phyloP scores from a whole-genome alignment of 805 yeast genomes.

The Dipodascus geniculatus region DNA sequence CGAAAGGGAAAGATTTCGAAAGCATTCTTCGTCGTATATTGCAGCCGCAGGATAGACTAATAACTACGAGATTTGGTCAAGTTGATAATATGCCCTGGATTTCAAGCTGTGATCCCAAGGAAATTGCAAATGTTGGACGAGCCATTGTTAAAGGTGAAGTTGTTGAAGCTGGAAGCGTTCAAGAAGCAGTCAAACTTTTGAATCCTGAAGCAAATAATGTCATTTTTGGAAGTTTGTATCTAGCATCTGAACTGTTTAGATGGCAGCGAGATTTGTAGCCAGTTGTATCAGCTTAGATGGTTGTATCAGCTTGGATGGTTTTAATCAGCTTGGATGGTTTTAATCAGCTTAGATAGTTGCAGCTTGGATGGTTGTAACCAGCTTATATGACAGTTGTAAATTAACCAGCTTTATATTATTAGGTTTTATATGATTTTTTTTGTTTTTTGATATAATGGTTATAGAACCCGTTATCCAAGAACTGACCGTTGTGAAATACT shows the following conservation, averaged over 20 bases:
- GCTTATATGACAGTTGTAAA: not conserved
- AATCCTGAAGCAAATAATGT: slow-evolving; percentile 25
- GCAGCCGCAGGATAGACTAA: slow-evolving; percentile 39
- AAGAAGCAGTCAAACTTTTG: slow-evolving; percentile 10
- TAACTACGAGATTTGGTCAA: slow-evolving; percentile 49
- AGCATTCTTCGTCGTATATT: slow-evolving; percentile 43
- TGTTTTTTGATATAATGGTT: too few relatives aligned
- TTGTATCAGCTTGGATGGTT: not conserved
- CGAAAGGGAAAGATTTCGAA: slow-evolving; percentile 54
- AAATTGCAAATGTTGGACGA: slow-evolving; percentile 18
- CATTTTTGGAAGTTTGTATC: slow-evolving; percentile 60
- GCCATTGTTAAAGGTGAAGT: slow-evolving; percentile 6
- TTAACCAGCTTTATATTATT: not conserved
- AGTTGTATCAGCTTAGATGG: not conserved
- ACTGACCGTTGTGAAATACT: too few relatives aligned
- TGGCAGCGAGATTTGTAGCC: not conserved
- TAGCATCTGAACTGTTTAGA: slow-evolving; percentile 41
- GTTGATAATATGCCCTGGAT: slow-evolving; percentile 97
- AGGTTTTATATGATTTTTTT: not conserved
- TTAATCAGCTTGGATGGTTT: not conserved
- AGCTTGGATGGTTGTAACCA: not conserved
- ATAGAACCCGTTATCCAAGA: too few relatives aligned
- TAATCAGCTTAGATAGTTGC: not conserved
- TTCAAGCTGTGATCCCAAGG: slow-evolving; percentile 30
- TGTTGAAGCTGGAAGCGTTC: slow-evolving; percentile 16